Conservation (phyloP, 306 rosid genomes). For the Cucurbita moschata region DNA sequence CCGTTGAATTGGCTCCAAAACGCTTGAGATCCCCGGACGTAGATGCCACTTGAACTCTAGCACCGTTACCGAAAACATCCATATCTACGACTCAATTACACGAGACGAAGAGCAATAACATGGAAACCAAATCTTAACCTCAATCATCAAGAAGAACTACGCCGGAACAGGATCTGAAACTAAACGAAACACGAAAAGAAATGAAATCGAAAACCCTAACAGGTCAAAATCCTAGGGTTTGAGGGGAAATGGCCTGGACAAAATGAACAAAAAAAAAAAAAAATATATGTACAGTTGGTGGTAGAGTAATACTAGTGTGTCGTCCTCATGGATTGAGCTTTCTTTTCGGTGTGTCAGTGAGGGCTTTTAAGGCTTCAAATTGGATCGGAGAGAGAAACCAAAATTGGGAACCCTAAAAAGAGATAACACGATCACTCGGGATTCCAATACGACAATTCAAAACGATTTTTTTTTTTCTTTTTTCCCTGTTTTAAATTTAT, state of each 20-base stretch:
- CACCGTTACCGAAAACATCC: conserved; percentile 70
- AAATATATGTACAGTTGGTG: conserved; percentile 27
- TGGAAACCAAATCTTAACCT: conserved; percentile 13
- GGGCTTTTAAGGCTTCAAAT: conserved; percentile 15
- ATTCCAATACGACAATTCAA: neutral
- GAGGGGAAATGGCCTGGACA: conserved; percentile 8
- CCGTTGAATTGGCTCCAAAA: conserved; percentile 46
- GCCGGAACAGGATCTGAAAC: conserved; percentile 7
- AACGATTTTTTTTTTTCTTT: neutral
- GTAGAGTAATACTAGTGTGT: conserved; percentile 6
- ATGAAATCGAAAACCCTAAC: conserved; percentile 18
- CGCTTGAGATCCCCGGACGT: conserved; percentile 39
- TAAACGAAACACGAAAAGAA: neutral
- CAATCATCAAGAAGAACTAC: neutral
- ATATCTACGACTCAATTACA: conserved; percentile 16
- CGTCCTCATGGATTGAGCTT: conserved; percentile 9
- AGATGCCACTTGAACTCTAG: conserved; percentile 41
- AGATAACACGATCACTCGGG: conserved; percentile 25
- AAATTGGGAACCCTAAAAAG: conserved; percentile 45
- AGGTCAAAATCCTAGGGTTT: conserved; percentile 21
- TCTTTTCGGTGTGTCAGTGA: neutral
- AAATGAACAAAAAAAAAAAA: neutral
- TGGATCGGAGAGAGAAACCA: conserved; percentile 8
- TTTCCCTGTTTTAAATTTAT: neutral
- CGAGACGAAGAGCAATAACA: conserved; percentile 12